A percentile compares a stretch with the other conserved stretches of the same genome.
Evolutionary conservation across 2,329 filamentous ascomycete species (phyloP).

Genomic region (Alternaria sp.): DNA sequence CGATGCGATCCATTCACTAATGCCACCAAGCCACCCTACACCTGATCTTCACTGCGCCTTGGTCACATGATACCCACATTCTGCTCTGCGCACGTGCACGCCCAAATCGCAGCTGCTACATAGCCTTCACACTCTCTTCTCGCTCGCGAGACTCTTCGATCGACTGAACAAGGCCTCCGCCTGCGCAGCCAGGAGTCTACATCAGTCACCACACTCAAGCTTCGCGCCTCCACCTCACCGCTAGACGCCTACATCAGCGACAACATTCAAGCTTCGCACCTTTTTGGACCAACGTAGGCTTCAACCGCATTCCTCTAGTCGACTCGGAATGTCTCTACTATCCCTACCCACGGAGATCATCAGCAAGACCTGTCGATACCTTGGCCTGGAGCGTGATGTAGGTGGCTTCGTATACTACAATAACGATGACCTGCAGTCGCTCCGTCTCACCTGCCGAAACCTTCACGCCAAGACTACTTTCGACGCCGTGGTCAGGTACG

Average conservation of each 20-base stretch:
- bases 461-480: not conserved
- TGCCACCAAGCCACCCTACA: too few species aligned
- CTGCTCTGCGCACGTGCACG: too few species aligned
- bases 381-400: not conserved
- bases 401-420: not conserved
- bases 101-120: too few species aligned
- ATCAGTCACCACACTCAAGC: not conserved
- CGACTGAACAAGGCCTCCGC: not conserved
- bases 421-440: not conserved
- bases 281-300: not conserved
- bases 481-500: not conserved
- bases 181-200: not conserved
- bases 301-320: not conserved
- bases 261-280: not conserved
- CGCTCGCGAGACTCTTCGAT: not conserved
- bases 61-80: too few species aligned
- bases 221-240: too few species aligned
- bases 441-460: not conserved
- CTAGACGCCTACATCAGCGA: not conserved
- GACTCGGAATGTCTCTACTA: not conserved
- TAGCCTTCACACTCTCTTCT: too few species aligned
- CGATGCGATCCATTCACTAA: too few species aligned
- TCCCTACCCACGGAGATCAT: not conserved
- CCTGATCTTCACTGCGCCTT: too few species aligned
- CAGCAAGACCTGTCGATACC: not conserved